phyloP scores from a whole-genome alignment of 2,329 filamentous ascomycete species.

The Colletotrichum kahawae region DNA sequence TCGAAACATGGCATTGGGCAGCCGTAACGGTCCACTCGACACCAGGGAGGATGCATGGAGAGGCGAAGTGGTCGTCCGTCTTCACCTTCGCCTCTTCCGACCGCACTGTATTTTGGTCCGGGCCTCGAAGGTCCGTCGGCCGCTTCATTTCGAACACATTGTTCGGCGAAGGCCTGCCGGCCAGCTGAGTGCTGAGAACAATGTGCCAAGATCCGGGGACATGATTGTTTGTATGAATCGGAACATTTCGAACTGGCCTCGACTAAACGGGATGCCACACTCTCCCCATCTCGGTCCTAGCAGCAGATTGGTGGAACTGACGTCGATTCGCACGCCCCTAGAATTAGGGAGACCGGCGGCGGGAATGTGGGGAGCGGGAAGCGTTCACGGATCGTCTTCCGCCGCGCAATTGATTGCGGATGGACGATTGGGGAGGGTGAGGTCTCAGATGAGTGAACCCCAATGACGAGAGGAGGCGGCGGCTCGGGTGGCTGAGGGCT shows the following conservation, averaged over 20 bases:
- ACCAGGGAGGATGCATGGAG: conserved; percentile 8
- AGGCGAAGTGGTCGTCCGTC: neutral
- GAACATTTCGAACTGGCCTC: neutral
- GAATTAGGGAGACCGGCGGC: neutral
- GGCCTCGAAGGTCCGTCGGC: neutral
- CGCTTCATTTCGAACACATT: neutral
- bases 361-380: conserved; percentile 20
- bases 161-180: neutral
- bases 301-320: conserved; percentile 19
- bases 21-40: neutral
- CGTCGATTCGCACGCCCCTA: neutral
- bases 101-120: neutral
- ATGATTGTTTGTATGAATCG: conserved; percentile 1
- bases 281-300: neutral
- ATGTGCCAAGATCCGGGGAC: conserved; percentile 10
- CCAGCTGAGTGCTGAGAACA: neutral
- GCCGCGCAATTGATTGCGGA: conserved; percentile 17
- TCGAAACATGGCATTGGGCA: conserved; percentile 8
- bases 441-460: neutral
- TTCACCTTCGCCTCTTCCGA: neutral
- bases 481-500: neutral
- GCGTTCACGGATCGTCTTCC: conserved; percentile 20
- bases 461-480: neutral
- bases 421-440: neutral
- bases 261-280: neutral